These are phyloP conservation scores for Apiospora saccharicola DNA, from an alignment of 2,329 filamentous ascomycete species.

Conservation along the genomic window DNA sequence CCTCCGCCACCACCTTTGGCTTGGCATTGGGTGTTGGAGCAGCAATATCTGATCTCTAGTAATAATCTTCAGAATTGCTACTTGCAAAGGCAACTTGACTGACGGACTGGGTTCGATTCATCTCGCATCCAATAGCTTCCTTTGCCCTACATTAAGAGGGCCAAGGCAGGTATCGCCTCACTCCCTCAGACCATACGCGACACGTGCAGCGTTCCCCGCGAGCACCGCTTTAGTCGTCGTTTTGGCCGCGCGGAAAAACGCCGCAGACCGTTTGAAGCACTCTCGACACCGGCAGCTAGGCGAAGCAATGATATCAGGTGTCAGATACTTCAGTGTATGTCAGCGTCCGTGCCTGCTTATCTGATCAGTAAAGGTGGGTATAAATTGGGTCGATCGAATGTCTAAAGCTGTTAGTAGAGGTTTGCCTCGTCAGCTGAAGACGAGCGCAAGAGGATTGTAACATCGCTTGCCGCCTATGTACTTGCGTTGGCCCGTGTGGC, in stretches of 20 bases:
- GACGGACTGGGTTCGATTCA: not conserved
- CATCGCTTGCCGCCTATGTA: not conserved
- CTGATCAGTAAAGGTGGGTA: slow-evolving; percentile 15
- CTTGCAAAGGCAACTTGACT: not conserved
- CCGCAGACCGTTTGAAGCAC: not conserved
- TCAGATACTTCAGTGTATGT: not conserved
- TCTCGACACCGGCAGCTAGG: not conserved
- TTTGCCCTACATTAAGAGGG: not conserved
- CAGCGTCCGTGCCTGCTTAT: slow-evolving; percentile 16
- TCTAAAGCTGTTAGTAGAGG: not conserved
- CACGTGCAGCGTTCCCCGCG: not conserved
- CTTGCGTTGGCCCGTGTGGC: slow-evolving; percentile 2
- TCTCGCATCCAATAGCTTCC: not conserved
- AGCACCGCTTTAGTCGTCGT: not conserved
- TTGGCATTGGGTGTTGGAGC: slow-evolving; percentile 2
- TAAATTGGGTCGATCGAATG: slow-evolving; percentile 7
- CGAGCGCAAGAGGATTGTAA: slow-evolving; percentile 2
- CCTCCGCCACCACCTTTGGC: slow-evolving; percentile 2
- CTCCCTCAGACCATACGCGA: not conserved
- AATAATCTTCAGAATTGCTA: not conserved
- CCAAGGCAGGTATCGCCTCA: not conserved
- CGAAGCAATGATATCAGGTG: not conserved
- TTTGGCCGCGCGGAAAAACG: not conserved
- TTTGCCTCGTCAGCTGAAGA: slow-evolving; percentile 11
- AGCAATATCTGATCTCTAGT: slow-evolving; percentile 6